Percentiles rank a stretch among this genome's conserved stretches.
phyloP scores from a whole-genome alignment of 208 protist species.

The Phytomonas sp. region DNA sequence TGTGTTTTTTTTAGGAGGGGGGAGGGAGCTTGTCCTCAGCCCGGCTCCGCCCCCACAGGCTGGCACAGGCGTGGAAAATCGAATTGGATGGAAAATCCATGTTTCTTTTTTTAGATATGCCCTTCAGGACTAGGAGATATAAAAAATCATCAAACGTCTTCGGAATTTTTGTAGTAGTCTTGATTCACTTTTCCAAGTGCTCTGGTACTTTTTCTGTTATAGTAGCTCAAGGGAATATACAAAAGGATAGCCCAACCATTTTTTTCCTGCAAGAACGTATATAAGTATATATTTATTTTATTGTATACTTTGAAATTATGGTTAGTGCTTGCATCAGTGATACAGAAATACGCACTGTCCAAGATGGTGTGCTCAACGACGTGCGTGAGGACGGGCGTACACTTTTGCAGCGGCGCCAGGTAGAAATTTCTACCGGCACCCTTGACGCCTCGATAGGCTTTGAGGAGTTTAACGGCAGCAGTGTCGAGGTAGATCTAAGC shows the following conservation, averaged over 20 bases:
- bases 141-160: not conserved
- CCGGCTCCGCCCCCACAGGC: not conserved
- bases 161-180: not conserved
- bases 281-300: slow-evolving; percentile 4
- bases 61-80: not conserved
- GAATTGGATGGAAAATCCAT: not conserved
- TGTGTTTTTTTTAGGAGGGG: not conserved
- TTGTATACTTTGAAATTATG: slow-evolving; percentile 1
- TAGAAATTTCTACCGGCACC: slow-evolving; percentile 8
- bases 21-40: not conserved
- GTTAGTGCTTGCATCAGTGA: slow-evolving; percentile 35
- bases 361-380: slow-evolving; percentile 59
- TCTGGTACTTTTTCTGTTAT: not conserved
- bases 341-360: slow-evolving; percentile 57
- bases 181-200: not conserved
- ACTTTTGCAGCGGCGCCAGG: slow-evolving; percentile 64
- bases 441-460: slow-evolving; percentile 7
- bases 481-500: slow-evolving; percentile 43
- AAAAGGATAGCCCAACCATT: not conserved
- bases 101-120: not conserved
- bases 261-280: not conserved
- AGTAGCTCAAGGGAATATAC: not conserved
- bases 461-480: slow-evolving; percentile 43
- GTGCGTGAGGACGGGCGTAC: slow-evolving; percentile 68
- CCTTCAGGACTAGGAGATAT: not conserved